These are phyloP conservation scores for Komagataella pseudopastoris DNA, from an alignment of 805 yeast genomes.

Conservation along the genomic window DNA sequence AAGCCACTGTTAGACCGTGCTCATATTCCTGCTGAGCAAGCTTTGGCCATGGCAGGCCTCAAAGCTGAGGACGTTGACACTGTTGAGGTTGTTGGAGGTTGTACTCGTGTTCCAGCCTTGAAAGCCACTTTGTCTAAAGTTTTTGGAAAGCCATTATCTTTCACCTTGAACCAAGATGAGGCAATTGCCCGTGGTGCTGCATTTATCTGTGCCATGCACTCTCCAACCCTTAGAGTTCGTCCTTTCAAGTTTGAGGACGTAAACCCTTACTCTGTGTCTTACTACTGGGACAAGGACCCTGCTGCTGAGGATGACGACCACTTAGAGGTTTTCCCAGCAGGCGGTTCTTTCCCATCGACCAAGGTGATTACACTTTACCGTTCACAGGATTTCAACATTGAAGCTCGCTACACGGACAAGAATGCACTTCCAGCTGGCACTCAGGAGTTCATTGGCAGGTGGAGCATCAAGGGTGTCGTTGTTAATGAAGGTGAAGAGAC, in stretches of 20 bases:
- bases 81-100: conserved; percentile 95
- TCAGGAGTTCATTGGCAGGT: conserved; percentile 56
- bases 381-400: conserved; percentile 74
- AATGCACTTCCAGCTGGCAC: conserved; percentile 62
- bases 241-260: conserved; percentile 97
- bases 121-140: conserved; percentile 70
- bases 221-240: conserved; percentile 96
- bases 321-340: conserved; percentile 93
- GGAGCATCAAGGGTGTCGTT: conserved; percentile 79
- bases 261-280: conserved; percentile 85
- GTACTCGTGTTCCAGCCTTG: conserved; percentile 92
- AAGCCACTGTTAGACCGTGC: conserved; percentile 70
- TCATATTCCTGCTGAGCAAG: conserved; percentile 64
- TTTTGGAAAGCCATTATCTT: conserved; percentile 77
- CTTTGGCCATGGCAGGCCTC: conserved; percentile 70
- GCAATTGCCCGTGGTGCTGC: conserved; percentile 99
- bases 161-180: conserved; percentile 97
- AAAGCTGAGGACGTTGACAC: conserved; percentile 67
- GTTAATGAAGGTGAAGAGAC: conserved; percentile 64
- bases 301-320: conserved; percentile 75
- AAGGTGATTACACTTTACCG: conserved; percentile 92
- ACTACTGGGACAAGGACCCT: conserved; percentile 79
- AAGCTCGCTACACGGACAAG: conserved; percentile 75
- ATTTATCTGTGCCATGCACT: conserved; percentile 96
- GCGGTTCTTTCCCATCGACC: conserved; percentile 87